A percentile compares a stretch with the other conserved stretches of the same genome.
Evolutionary conservation across 257 asterid species (phyloP).

Genomic region (Ocimum tenuiflorum): DNA sequence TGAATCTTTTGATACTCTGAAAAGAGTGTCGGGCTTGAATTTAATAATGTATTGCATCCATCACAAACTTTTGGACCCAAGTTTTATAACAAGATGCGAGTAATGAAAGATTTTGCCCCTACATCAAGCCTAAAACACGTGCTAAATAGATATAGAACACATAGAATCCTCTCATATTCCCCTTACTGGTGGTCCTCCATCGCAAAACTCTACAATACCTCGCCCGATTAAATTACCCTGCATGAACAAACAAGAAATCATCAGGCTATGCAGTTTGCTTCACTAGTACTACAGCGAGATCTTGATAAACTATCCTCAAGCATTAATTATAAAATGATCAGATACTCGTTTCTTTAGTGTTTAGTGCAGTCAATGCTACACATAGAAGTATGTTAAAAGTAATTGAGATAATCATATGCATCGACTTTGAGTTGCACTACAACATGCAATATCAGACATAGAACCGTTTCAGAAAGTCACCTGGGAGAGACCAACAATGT

Average conservation of each 20-base stretch:
- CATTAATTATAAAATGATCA: neutral
- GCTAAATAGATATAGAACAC: neutral
- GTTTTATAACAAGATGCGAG: neutral
- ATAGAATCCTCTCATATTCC: constrained; percentile 7
- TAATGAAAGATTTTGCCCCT: neutral
- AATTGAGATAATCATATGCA: neutral
- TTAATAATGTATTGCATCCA: neutral
- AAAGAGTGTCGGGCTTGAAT: neutral
- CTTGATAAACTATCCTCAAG: neutral
- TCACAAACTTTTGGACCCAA: too few species aligned
- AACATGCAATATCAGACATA: neutral
- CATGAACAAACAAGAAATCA: constrained; percentile 21
- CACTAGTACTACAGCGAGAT: neutral
- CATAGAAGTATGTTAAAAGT: neutral
- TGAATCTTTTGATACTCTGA: neutral
- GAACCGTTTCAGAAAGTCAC: constrained; percentile 27
- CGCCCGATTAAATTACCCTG: constrained; percentile 95
- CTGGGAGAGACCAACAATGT: constrained; percentile 96
- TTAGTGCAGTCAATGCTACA: neutral
- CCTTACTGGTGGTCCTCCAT: constrained; percentile 89
- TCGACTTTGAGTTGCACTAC: neutral
- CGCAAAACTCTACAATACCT: constrained; percentile 80
- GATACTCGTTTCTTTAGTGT: neutral
- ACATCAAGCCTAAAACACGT: neutral
- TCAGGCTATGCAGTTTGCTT: constrained; percentile 4